Percentiles rank a stretch among this genome's conserved stretches.
Conservation (phyloP, 1,284 basidiomycete species). For the Cutaneotrichosporon sp. region DNA sequence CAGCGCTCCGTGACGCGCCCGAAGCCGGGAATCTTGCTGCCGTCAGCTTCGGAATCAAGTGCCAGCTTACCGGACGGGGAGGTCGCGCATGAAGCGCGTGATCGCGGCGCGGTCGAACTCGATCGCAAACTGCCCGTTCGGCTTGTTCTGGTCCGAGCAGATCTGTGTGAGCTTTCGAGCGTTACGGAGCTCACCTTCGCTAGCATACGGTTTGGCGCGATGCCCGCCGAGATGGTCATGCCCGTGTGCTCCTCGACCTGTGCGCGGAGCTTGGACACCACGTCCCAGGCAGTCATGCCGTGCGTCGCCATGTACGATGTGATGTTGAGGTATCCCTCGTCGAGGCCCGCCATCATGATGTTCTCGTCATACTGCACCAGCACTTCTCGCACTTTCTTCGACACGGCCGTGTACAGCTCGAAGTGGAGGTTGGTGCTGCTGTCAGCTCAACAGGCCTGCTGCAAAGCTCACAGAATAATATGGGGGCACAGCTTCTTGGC, state of each 20-base stretch:
- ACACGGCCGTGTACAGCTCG: constrained; percentile 70
- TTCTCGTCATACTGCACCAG: constrained; percentile 70
- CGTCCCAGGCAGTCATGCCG: constrained; percentile 66
- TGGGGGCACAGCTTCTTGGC: constrained; percentile 92
- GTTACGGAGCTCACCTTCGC: constrained; percentile 64
- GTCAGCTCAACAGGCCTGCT: not conserved
- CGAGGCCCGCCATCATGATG: constrained; percentile 76
- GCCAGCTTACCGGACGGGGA: constrained; percentile 44
- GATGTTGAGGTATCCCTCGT: constrained; percentile 81
- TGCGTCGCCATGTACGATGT: constrained; percentile 69
- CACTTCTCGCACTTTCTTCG: constrained; percentile 54
- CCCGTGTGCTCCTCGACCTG: constrained; percentile 72
- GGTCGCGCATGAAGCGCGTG: constrained; percentile 61
- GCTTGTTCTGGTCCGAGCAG: constrained; percentile 95
- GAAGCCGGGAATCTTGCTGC: constrained; percentile 70
- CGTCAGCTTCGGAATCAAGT: constrained; percentile 13
- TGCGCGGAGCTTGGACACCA: constrained; percentile 73
- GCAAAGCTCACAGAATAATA: constrained; percentile 63
- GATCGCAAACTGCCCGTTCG: constrained; percentile 84
- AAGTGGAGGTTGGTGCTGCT: constrained; percentile 55
- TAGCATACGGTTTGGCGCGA: constrained; percentile 73
- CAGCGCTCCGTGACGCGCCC: constrained; percentile 84
- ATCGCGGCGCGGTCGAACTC: constrained; percentile 67
- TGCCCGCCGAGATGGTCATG: constrained; percentile 90
- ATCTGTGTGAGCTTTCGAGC: constrained; percentile 62